Conservation (phyloP, 163 green algal species). For the Chlorella variabilis region DNA sequence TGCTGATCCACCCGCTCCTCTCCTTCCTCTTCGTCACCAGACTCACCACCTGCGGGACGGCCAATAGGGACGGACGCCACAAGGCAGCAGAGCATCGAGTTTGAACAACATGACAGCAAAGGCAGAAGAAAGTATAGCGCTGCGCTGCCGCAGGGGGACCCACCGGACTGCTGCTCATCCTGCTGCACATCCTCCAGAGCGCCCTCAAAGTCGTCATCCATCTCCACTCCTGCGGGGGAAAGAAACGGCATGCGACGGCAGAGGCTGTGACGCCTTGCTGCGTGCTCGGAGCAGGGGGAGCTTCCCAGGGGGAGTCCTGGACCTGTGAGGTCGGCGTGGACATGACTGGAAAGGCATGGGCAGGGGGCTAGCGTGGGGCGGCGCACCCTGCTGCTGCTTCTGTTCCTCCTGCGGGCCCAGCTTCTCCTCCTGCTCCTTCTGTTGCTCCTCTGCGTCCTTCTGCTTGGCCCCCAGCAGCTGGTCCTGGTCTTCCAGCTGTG, state of each 20-base stretch:
- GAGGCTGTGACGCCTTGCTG: too few species aligned
- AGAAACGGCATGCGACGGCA: neutral
- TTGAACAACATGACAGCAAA: too few species aligned
- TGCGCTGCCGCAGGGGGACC: neutral
- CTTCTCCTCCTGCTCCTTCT: constrained; percentile 58
- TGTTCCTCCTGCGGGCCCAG: constrained; percentile 53
- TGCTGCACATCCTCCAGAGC: constrained; percentile 80
- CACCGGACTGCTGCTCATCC: constrained; percentile 35
- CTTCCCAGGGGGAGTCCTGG: too few species aligned
- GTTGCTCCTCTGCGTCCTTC: constrained; percentile 51
- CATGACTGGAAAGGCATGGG: too few species aligned
- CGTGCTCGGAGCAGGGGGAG: too few species aligned
- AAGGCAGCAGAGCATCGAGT: too few species aligned
- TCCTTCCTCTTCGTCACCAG: constrained; percentile 75
- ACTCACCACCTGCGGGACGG: constrained; percentile 38
- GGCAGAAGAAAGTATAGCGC: neutral
- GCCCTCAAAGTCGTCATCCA: constrained; percentile 98
- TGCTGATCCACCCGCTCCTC: constrained; percentile 78
- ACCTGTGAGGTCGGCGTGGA: too few species aligned
- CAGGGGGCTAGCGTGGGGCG: too few species aligned
- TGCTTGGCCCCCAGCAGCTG: constrained; percentile 68
- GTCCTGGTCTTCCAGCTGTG: constrained; percentile 91
- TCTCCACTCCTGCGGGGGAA: constrained; percentile 85
- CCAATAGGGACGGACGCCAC: constrained; percentile 15
- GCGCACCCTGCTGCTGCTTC: constrained; percentile 45